Percentiles rank a stretch among this genome's conserved stretches.
phyloP scores from a whole-genome alignment of 768 basidiomycete species.

The Tricholoma matsutake region DNA sequence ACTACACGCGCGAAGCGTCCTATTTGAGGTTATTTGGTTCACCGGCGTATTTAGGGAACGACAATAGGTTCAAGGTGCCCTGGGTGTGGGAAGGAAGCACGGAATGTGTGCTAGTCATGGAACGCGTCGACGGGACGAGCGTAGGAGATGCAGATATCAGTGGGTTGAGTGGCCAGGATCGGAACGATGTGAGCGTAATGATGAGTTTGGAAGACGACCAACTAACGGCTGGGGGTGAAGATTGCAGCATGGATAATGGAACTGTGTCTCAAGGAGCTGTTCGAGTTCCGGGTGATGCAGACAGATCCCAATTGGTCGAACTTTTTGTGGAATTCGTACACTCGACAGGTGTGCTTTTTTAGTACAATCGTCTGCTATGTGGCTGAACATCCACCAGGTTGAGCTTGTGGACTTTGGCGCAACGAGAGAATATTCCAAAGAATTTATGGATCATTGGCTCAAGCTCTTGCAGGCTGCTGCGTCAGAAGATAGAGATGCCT shows the following conservation, averaged over 20 bases:
- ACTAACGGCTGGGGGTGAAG: conserved; percentile 35
- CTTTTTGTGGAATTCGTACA: conserved; percentile 80
- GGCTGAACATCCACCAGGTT: conserved; percentile 39
- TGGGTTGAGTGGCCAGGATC: conserved; percentile 57
- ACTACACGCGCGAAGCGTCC: conserved; percentile 81
- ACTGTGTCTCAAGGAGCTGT: conserved; percentile 87
- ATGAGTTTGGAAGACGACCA: not conserved
- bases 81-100: conserved; percentile 85
- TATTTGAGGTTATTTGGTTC: conserved; percentile 62
- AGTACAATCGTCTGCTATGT: not conserved
- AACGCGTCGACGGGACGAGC: conserved; percentile 74
- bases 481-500: conserved; percentile 59
- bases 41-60: conserved; percentile 46
- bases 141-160: conserved; percentile 63
- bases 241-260: conserved; percentile 81
- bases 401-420: conserved; percentile 97
- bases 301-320: conserved; percentile 99
- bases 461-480: conserved; percentile 81
- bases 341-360: conserved; percentile 47
- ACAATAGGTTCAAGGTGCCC: conserved; percentile 76
- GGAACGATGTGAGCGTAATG: conserved; percentile 60
- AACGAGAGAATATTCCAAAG: conserved; percentile 77
- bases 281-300: conserved; percentile 91
- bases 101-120: conserved; percentile 84
- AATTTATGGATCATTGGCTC: conserved; percentile 89